Evolutionary conservation across 495 filamentous ascomycete species (phyloP).

Genomic region (Aspergillus biplanus): DNA sequence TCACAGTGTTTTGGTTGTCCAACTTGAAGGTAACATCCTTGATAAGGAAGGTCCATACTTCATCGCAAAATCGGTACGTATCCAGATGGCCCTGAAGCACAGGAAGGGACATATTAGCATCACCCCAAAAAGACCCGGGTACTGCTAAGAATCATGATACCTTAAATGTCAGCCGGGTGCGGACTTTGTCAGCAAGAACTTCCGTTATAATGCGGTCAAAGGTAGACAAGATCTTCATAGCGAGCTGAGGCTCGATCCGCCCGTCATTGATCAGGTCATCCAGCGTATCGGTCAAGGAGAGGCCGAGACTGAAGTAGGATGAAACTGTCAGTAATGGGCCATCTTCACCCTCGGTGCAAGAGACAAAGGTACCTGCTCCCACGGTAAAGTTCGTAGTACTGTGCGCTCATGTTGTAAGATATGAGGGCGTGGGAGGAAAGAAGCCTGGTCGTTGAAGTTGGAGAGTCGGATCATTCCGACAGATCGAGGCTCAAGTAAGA

Average conservation of each 20-base stretch:
- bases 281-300: constrained; percentile 91
- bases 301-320: constrained; percentile 69
- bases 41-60: constrained; percentile 99
- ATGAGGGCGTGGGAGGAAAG: constrained; percentile 15
- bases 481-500: constrained; percentile 16
- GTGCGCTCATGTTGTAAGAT: constrained; percentile 37
- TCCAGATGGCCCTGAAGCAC: constrained; percentile 83
- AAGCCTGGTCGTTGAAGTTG: constrained; percentile 24
- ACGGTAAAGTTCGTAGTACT: constrained; percentile 95
- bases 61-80: constrained; percentile 99
- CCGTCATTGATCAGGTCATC: constrained; percentile 92
- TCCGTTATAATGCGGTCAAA: constrained; percentile 91
- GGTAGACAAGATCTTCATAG: constrained; percentile 94
- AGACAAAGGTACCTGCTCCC: constrained; percentile 76
- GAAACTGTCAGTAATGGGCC: constrained; percentile 8
- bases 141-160: constrained; percentile 49
- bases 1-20: constrained; percentile 69
- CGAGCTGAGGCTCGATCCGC: constrained; percentile 94
- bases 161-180: constrained; percentile 92
- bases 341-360: too few species aligned
- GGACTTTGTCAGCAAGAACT: constrained; percentile 86
- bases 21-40: constrained; percentile 98
- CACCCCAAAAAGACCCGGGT: neutral
- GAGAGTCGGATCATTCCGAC: constrained; percentile 17
- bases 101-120: constrained; percentile 22